These are phyloP conservation scores for Calonectria montana DNA, from an alignment of 2,329 filamentous ascomycete genomes.

Conservation along the genomic window DNA sequence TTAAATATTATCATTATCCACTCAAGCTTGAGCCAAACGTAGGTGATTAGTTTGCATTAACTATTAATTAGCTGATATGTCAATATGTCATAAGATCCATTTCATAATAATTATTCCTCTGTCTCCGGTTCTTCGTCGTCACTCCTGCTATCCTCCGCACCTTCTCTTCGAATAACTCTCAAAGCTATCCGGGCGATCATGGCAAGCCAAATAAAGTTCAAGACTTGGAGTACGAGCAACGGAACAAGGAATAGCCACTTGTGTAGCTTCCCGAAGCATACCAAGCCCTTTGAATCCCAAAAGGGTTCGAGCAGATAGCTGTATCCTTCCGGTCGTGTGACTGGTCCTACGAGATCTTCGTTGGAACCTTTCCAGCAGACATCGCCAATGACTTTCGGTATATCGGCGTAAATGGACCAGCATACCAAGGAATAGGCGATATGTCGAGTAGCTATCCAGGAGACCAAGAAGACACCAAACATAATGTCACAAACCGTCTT, in stretches of 20 bases:
- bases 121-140: conserved; percentile 17
- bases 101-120: conserved; percentile 1
- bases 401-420: conserved; percentile 67
- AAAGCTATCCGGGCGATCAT: conserved; percentile 26
- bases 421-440: conserved; percentile 81
- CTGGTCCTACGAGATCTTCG: conserved; percentile 4
- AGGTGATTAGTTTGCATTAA: not conserved
- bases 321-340: not conserved
- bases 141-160: conserved; percentile 24
- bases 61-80: not conserved
- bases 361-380: conserved; percentile 12
- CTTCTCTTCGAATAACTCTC: conserved; percentile 15
- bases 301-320: conserved; percentile 23
- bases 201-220: conserved; percentile 23
- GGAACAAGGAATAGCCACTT: conserved; percentile 24
- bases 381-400: conserved; percentile 17
- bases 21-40: not conserved
- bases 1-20: not conserved
- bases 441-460: conserved; percentile 87
- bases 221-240: conserved; percentile 16
- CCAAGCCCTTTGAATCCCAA: conserved; percentile 13
- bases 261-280: conserved; percentile 14
- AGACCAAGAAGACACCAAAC: conserved; percentile 86
- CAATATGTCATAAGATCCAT: not conserved
- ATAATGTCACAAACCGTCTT: conserved; percentile 80